These are phyloP conservation scores for Penicillium angulare DNA, from an alignment of 495 filamentous ascomycete genomes.

Conservation along the genomic window DNA sequence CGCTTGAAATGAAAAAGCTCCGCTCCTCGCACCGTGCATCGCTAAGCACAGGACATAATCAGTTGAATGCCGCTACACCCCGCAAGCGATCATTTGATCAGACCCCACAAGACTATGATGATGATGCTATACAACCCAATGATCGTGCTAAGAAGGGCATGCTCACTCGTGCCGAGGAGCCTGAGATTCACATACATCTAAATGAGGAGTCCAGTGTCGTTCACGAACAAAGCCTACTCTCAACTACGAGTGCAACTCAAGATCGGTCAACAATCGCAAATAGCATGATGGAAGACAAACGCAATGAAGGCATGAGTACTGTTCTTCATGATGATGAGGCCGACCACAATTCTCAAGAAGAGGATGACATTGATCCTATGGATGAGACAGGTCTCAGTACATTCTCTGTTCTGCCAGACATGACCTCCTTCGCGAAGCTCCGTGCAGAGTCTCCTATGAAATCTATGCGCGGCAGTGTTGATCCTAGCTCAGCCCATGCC, in stretches of 20 bases:
- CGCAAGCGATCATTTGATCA: conserved; percentile 42
- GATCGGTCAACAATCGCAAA: conserved; percentile 27
- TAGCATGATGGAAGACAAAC: conserved; percentile 41
- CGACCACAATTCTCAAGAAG: conserved; percentile 8
- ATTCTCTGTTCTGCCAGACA: conserved; percentile 84
- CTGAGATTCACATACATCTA: conserved; percentile 29
- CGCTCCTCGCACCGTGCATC: conserved; percentile 14
- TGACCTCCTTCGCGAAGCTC: conserved; percentile 79
- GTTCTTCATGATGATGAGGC: conserved; percentile 31
- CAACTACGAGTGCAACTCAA: conserved; percentile 13
- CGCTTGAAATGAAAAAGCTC: conserved; percentile 15
- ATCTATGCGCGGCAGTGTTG: conserved; percentile 34
- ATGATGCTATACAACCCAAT: conserved; percentile 11
- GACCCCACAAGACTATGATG: conserved; percentile 31
- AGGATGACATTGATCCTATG: conserved; percentile 40
- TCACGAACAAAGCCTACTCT: conserved; percentile 21
- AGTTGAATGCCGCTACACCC: conserved; percentile 20
- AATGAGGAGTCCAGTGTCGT: conserved; percentile 32
- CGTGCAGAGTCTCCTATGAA: conserved; percentile 57
- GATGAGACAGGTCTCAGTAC: conserved; percentile 84
- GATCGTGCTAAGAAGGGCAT: conserved; percentile 36
- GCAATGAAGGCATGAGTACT: conserved; percentile 47
- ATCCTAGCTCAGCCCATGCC: conserved; percentile 19
- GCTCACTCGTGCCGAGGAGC: conserved; percentile 18
- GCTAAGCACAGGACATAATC: conserved; percentile 4